Evolutionary conservation across 2,329 filamentous ascomycete genomes (phyloP).

Genomic region (Penicillium concentricum): DNA sequence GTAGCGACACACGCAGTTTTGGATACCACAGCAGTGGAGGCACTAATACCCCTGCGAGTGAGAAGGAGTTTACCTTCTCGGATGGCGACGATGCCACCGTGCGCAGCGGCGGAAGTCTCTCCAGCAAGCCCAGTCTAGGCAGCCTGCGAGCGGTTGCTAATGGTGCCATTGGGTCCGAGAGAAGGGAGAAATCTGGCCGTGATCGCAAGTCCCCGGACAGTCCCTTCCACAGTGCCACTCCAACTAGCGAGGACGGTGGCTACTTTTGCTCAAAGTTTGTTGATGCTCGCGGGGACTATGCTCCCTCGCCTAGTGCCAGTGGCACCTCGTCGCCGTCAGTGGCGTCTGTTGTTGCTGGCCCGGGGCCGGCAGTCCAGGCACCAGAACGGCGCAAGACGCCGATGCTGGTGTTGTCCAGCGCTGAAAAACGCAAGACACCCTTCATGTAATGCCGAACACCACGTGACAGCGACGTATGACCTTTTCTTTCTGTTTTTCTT

Average conservation of each 20-base stretch:
- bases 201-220: conserved; percentile 56
- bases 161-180: conserved; percentile 83
- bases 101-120: conserved; percentile 78
- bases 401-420: conserved; percentile 81
- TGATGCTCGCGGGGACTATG: conserved; percentile 46
- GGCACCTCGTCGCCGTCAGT: conserved; percentile 35
- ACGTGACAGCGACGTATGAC: conserved; percentile 40
- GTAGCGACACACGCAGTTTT: conserved; percentile 67
- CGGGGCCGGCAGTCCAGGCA: conserved; percentile 56
- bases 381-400: conserved; percentile 73
- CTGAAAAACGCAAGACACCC: conserved; percentile 82
- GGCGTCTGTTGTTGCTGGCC: conserved; percentile 47
- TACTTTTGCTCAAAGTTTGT: conserved; percentile 57
- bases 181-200: conserved; percentile 66
- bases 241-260: conserved; percentile 61
- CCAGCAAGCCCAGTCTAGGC: conserved; percentile 69
- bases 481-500: conserved; percentile 13
- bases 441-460: conserved; percentile 52
- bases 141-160: conserved; percentile 76
- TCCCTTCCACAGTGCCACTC: conserved; percentile 60
- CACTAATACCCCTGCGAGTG: conserved; percentile 86
- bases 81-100: conserved; percentile 72
- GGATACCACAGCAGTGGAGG: conserved; percentile 64
- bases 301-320: conserved; percentile 26
- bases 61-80: conserved; percentile 68